Base-by-base conservation (phyloP, 116 monocot genomes). In the Iris pallida region DNA sequence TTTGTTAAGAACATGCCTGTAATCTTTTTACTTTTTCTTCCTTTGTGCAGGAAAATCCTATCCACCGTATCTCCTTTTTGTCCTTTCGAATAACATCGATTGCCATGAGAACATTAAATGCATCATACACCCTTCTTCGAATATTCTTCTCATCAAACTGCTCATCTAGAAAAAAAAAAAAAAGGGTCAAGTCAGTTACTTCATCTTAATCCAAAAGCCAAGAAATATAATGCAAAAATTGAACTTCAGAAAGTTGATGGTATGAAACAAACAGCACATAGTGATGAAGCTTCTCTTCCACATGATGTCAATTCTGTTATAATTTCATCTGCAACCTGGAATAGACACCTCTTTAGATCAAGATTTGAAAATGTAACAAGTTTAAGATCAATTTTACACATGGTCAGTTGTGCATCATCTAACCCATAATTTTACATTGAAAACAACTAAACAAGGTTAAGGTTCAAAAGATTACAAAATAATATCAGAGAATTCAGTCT, bases 91-190 rank as follows among this genome's bases (percentile, higher is more conserved):
- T 82, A 69, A 79, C 71, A 74, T 83, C 66, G 55, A 82, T 85
- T 16, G 88, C 78, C 53, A 81, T 71, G 41, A 88, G 88, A 73
- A 88, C 88, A 42, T 88, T 88, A 60, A 88, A 76, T 71, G 85
- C 88, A 77, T 88, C 88, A 69, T 88, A 88, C 18, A 88, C 85
- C 63, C 88, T 84, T 55, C 85, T 70, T 47, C 88, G 57, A 40
- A 88, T 84, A 63, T 85, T 88, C 76, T 85, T 88, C 71, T 84
- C 88, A 62, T 88, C 88, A 74, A 82, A 82, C 81, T 85, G 70
- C 42, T 59, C 58, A 57, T 44, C 49, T 2, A 70, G 51, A 63
- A 47, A 64, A 8, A 58, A 54, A 17, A 67, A 64, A 12, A 63
- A 54, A 17, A 63, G 47, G 19, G 5, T 43, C 52, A 66, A 43